Conservation (phyloP, 495 filamentous ascomycete species). For the Penicillium macrosclerotiorum region DNA sequence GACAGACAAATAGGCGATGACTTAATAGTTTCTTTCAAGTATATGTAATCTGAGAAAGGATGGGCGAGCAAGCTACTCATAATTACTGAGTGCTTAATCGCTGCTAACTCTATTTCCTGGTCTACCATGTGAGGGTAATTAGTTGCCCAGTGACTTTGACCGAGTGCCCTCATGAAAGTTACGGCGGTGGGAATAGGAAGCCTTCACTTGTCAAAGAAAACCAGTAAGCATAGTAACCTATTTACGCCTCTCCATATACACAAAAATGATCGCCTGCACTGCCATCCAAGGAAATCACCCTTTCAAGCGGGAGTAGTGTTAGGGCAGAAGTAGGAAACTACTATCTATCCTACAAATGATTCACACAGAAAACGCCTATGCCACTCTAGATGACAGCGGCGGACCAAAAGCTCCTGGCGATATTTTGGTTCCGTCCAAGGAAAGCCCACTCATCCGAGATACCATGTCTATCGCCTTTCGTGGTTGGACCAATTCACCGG, state of each 20-base stretch:
- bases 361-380: slow-evolving; percentile 5
- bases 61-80: no score
- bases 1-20: no score
- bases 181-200: no score
- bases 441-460: slow-evolving; percentile 28
- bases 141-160: no score
- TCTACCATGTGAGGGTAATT: no score
- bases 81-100: no score
- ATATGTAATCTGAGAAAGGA: no score
- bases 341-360: not conserved
- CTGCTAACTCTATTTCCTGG: no score
- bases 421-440: slow-evolving; percentile 19
- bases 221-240: no score
- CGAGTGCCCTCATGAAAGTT: slow-evolving; percentile 4
- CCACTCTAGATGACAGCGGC: slow-evolving; percentile 22
- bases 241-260: slow-evolving; percentile 4
- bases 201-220: not conserved
- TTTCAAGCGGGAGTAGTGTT: no score
- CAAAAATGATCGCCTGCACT: not conserved
- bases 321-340: not conserved
- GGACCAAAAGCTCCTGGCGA: slow-evolving; percentile 6
- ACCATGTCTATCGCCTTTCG: slow-evolving; percentile 29
- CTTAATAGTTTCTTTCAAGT: no score
- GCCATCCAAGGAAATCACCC: not conserved
- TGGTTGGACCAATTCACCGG: slow-evolving; percentile 28